These are phyloP conservation scores for Casuarina cunninghamiana DNA, from an alignment of 306 rosid genomes.

Conservation along the genomic window DNA sequence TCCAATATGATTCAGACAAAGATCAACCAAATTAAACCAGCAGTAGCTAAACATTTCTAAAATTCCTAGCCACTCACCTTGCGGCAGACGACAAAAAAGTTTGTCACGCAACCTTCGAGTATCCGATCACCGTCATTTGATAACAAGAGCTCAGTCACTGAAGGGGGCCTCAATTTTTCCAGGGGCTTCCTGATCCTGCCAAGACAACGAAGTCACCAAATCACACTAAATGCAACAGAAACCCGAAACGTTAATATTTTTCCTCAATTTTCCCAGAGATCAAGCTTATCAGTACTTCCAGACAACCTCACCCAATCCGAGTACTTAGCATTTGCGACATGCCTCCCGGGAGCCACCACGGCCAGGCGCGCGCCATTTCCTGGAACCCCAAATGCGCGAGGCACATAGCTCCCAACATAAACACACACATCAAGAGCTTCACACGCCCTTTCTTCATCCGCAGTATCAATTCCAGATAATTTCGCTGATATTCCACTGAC, in stretches of 20 bases:
- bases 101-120: slow-evolving; percentile 86
- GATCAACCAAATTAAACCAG: not conserved
- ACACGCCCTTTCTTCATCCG: slow-evolving; percentile 34
- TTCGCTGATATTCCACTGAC: slow-evolving; percentile 59
- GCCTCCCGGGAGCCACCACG: slow-evolving; percentile 68
- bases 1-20: not conserved
- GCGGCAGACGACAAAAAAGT: slow-evolving; percentile 70
- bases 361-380: slow-evolving; percentile 71
- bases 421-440: slow-evolving; percentile 49
- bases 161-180: slow-evolving; percentile 80
- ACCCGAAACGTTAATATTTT: slow-evolving; percentile 8
- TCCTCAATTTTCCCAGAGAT: not conserved
- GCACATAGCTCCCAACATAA: slow-evolving; percentile 52
- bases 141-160: slow-evolving; percentile 78
- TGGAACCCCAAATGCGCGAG: slow-evolving; percentile 47
- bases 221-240: not conserved
- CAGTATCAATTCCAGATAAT: slow-evolving; percentile 32
- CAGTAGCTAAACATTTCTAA: slow-evolving; percentile 4
- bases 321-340: slow-evolving; percentile 75
- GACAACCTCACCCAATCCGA: slow-evolving; percentile 85
- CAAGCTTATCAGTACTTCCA: not conserved
- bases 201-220: slow-evolving; percentile 6
- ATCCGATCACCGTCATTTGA: slow-evolving; percentile 74
- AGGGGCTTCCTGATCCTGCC: slow-evolving; percentile 76
- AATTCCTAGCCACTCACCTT: slow-evolving; percentile 50